phyloP scores from a whole-genome alignment of 1,284 basidiomycete species.

The Leccinum subrobustum region DNA sequence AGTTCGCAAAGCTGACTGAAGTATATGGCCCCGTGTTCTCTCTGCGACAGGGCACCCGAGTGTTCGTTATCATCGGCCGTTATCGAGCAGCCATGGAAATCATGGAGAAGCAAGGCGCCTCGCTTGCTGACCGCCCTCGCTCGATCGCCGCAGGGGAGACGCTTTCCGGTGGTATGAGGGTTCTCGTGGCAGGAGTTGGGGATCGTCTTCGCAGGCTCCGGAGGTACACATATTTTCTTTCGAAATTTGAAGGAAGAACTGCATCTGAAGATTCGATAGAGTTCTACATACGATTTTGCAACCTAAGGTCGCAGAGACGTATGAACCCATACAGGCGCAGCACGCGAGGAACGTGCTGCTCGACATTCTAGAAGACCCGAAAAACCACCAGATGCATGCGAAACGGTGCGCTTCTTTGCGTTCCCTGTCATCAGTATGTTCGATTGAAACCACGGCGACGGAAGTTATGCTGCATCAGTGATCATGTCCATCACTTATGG shows the following conservation, averaged over 20 bases:
- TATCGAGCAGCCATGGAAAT: conserved; percentile 22
- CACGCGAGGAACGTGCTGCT: conserved; percentile 50
- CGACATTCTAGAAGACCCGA: conserved; percentile 50
- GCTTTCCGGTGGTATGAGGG: conserved; percentile 18
- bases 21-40: conserved; percentile 23
- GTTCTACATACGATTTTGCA: conserved; percentile 57
- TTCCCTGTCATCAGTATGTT: too few relatives aligned
- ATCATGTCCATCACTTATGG: conserved; percentile 68
- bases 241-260: neutral
- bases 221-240: conserved; percentile 4
- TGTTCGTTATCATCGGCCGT: conserved; percentile 18
- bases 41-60: conserved; percentile 10
- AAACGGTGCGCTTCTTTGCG: conserved; percentile 37
- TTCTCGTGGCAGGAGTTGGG: conserved; percentile 5
- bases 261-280: conserved; percentile 25
- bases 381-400: conserved; percentile 50
- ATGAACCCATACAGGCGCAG: conserved; percentile 45
- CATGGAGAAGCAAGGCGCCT: conserved; percentile 27
- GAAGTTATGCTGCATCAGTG: conserved; percentile 61
- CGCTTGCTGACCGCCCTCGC: conserved; percentile 26
- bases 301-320: conserved; percentile 44
- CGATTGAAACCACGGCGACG: neutral
- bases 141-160: conserved; percentile 17
- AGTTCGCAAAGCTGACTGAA: conserved; percentile 19
- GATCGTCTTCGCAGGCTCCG: conserved; percentile 13